These are phyloP conservation scores for Isabelozyma gotoi DNA, from an alignment of 805 yeast genomes.

Conservation along the genomic window DNA sequence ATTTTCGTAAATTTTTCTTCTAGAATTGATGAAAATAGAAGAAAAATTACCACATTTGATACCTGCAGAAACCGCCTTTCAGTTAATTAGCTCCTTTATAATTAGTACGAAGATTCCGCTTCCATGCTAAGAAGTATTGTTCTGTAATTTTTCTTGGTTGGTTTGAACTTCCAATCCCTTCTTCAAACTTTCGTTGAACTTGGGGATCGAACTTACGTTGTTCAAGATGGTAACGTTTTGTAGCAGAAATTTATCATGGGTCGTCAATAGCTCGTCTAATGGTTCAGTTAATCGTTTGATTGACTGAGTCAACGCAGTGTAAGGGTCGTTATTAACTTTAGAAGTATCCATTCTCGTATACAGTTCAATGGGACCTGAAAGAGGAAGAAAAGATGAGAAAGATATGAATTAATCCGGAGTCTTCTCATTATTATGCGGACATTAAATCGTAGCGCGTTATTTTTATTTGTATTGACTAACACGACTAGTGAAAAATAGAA, in stretches of 20 bases:
- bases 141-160: not conserved
- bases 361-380: no score
- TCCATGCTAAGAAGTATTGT: not conserved
- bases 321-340: constrained; percentile 18
- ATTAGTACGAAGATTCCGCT: no score
- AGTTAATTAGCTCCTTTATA: not conserved
- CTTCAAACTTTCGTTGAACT: not conserved
- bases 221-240: constrained; percentile 27
- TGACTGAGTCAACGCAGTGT: constrained; percentile 19
- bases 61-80: not conserved
- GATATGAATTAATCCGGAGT: not conserved
- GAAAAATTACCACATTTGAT: no score
- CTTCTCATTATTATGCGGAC: no score
- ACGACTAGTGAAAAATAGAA: no score
- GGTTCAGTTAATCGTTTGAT: constrained; percentile 24
- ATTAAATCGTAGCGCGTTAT: no score
- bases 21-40: not conserved
- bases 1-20: not conserved
- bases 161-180: not conserved
- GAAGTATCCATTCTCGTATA: not conserved
- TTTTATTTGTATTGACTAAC: no score
- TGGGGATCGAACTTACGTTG: constrained; percentile 6
- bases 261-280: constrained; percentile 18
- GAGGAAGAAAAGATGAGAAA: not conserved
- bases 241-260: constrained; percentile 28